phyloP scores from a whole-genome alignment of 2,329 filamentous ascomycete species.

The Penicillium sp. region DNA sequence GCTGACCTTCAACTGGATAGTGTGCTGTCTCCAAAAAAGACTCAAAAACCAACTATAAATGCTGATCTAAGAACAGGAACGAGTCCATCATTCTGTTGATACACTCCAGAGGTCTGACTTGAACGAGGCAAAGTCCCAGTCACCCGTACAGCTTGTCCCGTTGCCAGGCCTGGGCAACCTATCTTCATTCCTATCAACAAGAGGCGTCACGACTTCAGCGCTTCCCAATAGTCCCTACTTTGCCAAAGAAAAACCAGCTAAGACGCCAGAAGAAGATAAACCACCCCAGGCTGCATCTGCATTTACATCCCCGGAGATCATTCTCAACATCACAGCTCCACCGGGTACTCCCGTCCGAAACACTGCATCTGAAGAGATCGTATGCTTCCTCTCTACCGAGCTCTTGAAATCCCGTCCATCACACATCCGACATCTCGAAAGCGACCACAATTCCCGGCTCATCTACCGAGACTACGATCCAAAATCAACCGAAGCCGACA shows the following conservation, averaged over 20 bases:
- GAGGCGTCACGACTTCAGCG: not conserved
- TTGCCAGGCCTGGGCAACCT: not conserved
- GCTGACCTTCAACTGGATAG: too few relatives aligned
- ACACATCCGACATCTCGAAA: conserved; percentile 16
- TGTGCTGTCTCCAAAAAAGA: not conserved
- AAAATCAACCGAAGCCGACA: conserved; percentile 50
- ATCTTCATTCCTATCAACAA: not conserved
- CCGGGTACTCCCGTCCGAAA: not conserved
- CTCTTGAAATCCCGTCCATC: conserved; percentile 1
- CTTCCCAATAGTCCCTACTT: not conserved
- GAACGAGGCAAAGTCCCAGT: not conserved
- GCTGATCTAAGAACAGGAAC: not conserved
- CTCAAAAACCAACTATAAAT: not conserved
- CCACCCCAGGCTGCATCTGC: not conserved
- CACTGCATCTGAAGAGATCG: not conserved
- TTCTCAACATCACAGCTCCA: not conserved
- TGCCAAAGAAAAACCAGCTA: not conserved
- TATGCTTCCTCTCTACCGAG: not conserved
- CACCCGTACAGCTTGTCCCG: not conserved
- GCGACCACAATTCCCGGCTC: conserved; percentile 8
- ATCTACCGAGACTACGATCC: conserved; percentile 26
- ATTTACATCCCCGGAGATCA: not conserved
- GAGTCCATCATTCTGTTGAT: not conserved
- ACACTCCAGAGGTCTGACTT: not conserved
- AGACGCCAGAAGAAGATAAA: not conserved